phyloP scores from a whole-genome alignment of 306 rosid species.

The Quercus berberidifolia region DNA sequence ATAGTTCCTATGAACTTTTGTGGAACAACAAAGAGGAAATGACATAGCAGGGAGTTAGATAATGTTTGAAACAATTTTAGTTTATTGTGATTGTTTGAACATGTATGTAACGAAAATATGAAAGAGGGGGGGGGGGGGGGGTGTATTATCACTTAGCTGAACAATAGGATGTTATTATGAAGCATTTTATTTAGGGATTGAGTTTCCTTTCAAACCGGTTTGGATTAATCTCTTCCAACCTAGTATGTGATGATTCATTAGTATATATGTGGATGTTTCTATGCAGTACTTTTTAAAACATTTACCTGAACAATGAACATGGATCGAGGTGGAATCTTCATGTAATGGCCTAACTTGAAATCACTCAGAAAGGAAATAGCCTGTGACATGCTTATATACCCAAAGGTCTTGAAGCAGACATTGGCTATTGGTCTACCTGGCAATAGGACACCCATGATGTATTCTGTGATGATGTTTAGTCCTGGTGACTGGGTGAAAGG shows the following conservation, averaged over 20 bases:
- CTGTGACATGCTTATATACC: slow-evolving; percentile 72
- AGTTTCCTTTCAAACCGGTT: too few species aligned
- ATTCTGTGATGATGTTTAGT: slow-evolving; percentile 71
- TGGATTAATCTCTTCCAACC: too few species aligned
- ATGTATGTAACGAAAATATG: background rate
- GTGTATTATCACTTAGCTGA: background rate
- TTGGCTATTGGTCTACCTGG: slow-evolving; percentile 84
- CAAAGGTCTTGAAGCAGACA: slow-evolving; percentile 86
- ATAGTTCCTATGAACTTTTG: slow-evolving; percentile 70
- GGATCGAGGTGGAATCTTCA: slow-evolving; percentile 86
- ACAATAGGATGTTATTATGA: background rate
- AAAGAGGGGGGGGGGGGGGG: background rate
- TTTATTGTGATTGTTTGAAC: background rate
- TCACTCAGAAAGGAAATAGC: slow-evolving; percentile 82
- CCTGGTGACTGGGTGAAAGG: slow-evolving; percentile 52
- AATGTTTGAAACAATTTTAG: background rate
- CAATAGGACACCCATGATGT: slow-evolving; percentile 63
- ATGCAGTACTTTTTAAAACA: background rate
- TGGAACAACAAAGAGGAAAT: background rate
- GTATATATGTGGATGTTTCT: too few species aligned
- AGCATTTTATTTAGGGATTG: background rate
- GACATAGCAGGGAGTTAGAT: background rate
- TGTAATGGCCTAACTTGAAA: slow-evolving; percentile 88
- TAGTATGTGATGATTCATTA: too few species aligned
- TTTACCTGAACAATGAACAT: slow-evolving; percentile 81